A percentile compares a stretch with the other conserved stretches of the same genome.
These are phyloP conservation scores for Colletotrichum melonis DNA, from an alignment of 2,329 filamentous ascomycete species.

Conservation along the genomic window DNA sequence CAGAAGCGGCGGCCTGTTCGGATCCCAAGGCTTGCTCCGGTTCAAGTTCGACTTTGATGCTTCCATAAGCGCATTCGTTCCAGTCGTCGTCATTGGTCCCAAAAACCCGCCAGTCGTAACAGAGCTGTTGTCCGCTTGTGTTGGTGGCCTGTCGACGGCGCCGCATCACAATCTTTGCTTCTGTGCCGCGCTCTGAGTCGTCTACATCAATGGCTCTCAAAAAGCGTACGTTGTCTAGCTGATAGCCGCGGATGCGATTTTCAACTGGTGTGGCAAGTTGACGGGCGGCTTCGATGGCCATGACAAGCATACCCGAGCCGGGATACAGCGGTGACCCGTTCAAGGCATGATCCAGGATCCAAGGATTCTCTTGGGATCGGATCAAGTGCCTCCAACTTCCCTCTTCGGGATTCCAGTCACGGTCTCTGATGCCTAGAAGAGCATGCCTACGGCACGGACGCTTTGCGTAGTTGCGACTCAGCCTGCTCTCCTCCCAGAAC, in stretches of 20 bases:
- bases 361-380: slow-evolving; percentile 59
- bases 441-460: slow-evolving; percentile 59
- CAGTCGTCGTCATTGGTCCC: slow-evolving; percentile 12
- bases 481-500: slow-evolving; percentile 65
- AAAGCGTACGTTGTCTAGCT: slow-evolving; percentile 8
- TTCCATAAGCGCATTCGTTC: slow-evolving; percentile 13
- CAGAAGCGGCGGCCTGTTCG: not conserved
- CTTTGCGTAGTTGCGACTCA: slow-evolving; percentile 55
- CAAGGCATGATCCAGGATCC: slow-evolving; percentile 61
- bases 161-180: slow-evolving; percentile 25
- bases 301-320: slow-evolving; percentile 60
- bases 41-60: slow-evolving; percentile 19
- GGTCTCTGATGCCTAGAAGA: slow-evolving; percentile 58
- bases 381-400: slow-evolving; percentile 62
- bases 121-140: slow-evolving; percentile 6
- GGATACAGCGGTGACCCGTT: slow-evolving; percentile 61
- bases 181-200: slow-evolving; percentile 8
- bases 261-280: slow-evolving; percentile 43
- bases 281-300: slow-evolving; percentile 59
- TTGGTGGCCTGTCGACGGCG: slow-evolving; percentile 22
- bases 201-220: slow-evolving; percentile 5
- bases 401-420: slow-evolving; percentile 55
- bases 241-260: not conserved
- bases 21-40: not conserved
- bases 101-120: slow-evolving; percentile 19